Conservation (phyloP, 106 monocot genomes). For the Dioscorea dumetorum region DNA sequence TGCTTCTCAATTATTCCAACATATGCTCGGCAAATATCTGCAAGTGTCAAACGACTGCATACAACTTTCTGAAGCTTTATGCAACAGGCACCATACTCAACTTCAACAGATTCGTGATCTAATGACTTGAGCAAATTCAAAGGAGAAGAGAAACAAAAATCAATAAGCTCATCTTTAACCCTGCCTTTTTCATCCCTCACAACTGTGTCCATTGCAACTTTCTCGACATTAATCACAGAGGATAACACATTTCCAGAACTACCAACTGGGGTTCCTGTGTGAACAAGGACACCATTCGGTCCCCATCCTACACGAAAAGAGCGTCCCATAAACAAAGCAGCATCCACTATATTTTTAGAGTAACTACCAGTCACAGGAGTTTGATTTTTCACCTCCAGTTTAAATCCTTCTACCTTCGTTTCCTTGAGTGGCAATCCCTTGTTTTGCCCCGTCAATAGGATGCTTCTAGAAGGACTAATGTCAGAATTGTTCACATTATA, state of each 20-base stretch:
- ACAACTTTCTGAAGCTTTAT: slow-evolving; percentile 75
- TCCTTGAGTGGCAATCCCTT: slow-evolving; percentile 47
- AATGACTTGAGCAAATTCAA: slow-evolving; percentile 74
- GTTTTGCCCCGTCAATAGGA: slow-evolving; percentile 69
- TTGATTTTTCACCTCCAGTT: slow-evolving; percentile 46
- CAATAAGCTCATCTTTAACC: slow-evolving; percentile 64
- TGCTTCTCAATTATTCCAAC: slow-evolving; percentile 75
- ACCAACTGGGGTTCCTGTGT: slow-evolving; percentile 66
- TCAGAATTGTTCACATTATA: slow-evolving; percentile 49
- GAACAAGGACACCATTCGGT: slow-evolving; percentile 91
- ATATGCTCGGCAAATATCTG: slow-evolving; percentile 69
- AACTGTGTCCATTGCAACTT: slow-evolving; percentile 56
- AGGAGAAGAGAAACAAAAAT: slow-evolving; percentile 62
- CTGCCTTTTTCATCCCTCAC: slow-evolving; percentile 73
- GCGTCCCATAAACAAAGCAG: slow-evolving; percentile 92
- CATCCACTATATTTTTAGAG: slow-evolving; percentile 71
- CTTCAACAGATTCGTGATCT: slow-evolving; percentile 46
- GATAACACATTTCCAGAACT: slow-evolving; percentile 45
- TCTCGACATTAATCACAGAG: slow-evolving; percentile 71
- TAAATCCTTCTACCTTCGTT: slow-evolving; percentile 75
- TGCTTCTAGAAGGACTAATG: slow-evolving; percentile 33
- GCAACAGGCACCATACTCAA: slow-evolving; percentile 24
- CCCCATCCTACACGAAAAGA: slow-evolving; percentile 99
- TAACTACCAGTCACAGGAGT: slow-evolving; percentile 47
- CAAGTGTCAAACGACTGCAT: slow-evolving; percentile 35